phyloP scores from a whole-genome alignment of 768 basidiomycete genomes.

The Boletus pseudopeckii region DNA sequence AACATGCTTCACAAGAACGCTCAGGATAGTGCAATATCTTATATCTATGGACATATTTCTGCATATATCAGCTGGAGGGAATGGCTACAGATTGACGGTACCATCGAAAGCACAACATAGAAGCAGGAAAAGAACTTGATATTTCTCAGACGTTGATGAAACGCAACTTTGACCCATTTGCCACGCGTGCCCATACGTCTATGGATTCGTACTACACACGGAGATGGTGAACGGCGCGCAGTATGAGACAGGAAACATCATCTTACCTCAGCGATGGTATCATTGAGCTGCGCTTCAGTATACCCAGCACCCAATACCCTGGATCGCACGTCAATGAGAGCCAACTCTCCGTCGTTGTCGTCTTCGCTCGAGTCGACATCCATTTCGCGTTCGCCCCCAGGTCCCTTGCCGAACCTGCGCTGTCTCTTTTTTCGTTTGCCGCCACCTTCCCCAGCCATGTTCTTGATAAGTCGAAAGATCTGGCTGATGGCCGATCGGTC shows the following conservation, averaged over 20 bases:
- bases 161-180: constrained; percentile 76
- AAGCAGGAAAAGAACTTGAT: not conserved
- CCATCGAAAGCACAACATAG: constrained; percentile 10
- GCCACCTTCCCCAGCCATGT: constrained; percentile 58
- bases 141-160: constrained; percentile 44
- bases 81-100: constrained; percentile 10
- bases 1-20: constrained; percentile 53
- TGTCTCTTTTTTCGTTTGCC: constrained; percentile 40
- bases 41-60: constrained; percentile 23
- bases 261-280: constrained; percentile 76
- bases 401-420: constrained; percentile 63
- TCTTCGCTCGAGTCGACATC: constrained; percentile 68
- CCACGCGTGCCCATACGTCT: constrained; percentile 77
- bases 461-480: constrained; percentile 89
- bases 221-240: constrained; percentile 6
- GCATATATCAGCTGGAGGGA: constrained; percentile 14
- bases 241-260: not conserved
- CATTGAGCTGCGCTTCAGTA: constrained; percentile 87
- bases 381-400: constrained; percentile 67
- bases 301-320: constrained; percentile 84
- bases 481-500: constrained; percentile 80
- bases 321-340: constrained; percentile 84
- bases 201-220: constrained; percentile 77
- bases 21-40: constrained; percentile 15
- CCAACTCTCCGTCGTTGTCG: constrained; percentile 66